Base-by-base conservation (phyloP, 306 rosid genomes). In the Begonia fuchsioides region DNA sequence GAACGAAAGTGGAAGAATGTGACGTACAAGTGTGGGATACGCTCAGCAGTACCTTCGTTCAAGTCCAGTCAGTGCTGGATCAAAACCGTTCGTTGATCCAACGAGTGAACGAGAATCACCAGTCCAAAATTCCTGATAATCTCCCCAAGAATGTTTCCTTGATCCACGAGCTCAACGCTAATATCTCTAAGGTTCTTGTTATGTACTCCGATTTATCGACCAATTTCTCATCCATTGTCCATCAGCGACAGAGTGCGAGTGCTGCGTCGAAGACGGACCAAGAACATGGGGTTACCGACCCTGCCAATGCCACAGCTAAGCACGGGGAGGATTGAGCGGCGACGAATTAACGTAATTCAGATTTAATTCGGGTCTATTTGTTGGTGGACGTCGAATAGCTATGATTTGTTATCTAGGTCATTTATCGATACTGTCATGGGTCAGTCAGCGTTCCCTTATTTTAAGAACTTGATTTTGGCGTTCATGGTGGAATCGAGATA, bases 31-130 rank as follows among this genome's bases (percentile, higher is more conserved):
- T 38, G 9, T 83, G 93, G 96, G 72, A 64, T 1, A 43, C 39
- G 19, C 69, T 83, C 51, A 62, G 78, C 78, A 53, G 51, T 39
- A 76, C 63, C 65, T 87, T 83, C 72, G 65, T 72, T 4, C 77
- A 78, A 71, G 96, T 87, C 3, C 96, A 87, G 69, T 65, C 82
- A 11, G 77, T 87, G 32, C 65, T 87, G 56, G 93, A 87, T 65
- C 68, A 81, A 3, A 87, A 87, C 63, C 70, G 96, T 9, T 35
- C 17, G 5, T 57, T 87, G 65, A 87, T 83, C 66, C 86, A 78
- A 58, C 86, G 77, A 58, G 96, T 87, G 65, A 80, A 83, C 74
- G 76, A 80, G 59, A 83, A 80, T 48, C 96, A 87, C 44, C 96
- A 76, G 51, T 80, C 88, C 0, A 56, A 86, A 45, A 60, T 80